Conservation (phyloP, 306 rosid genomes). For the Glycine tomentella region DNA sequence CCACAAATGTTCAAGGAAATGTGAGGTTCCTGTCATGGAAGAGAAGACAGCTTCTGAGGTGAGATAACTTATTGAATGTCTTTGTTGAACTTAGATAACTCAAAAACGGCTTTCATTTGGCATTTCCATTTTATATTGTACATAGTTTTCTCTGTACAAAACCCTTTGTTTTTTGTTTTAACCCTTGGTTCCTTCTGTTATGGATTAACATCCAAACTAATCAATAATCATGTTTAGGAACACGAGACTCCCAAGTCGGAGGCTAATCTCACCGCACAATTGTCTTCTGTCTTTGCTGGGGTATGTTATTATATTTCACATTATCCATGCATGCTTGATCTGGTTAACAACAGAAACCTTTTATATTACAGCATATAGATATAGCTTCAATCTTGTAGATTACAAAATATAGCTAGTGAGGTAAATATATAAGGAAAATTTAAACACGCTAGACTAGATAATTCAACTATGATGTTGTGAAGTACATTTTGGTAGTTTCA, state of each 20-base stretch:
- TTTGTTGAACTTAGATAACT: conserved; percentile 26
- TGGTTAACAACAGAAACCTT: conserved; percentile 20
- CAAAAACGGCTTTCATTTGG: conserved; percentile 1
- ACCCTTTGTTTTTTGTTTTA: background rate
- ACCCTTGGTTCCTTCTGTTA: background rate
- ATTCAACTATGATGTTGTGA: background rate
- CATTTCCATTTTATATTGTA: background rate
- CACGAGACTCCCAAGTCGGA: conserved; percentile 28
- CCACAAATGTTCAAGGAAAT: conserved; percentile 67
- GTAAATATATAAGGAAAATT: background rate
- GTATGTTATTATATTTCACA: conserved; percentile 40
- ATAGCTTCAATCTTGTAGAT: no score
- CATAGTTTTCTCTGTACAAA: conserved; percentile 7
- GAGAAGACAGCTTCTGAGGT: conserved; percentile 62
- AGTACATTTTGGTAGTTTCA: conserved; percentile 36
- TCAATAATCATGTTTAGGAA: conserved; percentile 37
- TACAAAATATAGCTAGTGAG: background rate
- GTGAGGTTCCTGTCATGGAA: conserved; percentile 41
- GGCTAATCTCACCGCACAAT: conserved; percentile 33
- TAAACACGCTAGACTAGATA: background rate
- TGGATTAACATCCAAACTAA: conserved; percentile 32
- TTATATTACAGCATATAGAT: background rate
- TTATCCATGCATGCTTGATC: background rate
- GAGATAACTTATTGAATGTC: conserved; percentile 40
- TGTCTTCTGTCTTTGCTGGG: conserved; percentile 48